These are phyloP conservation scores for Xylaria sp. DNA, from an alignment of 2,329 filamentous ascomycete species.

Conservation along the genomic window DNA sequence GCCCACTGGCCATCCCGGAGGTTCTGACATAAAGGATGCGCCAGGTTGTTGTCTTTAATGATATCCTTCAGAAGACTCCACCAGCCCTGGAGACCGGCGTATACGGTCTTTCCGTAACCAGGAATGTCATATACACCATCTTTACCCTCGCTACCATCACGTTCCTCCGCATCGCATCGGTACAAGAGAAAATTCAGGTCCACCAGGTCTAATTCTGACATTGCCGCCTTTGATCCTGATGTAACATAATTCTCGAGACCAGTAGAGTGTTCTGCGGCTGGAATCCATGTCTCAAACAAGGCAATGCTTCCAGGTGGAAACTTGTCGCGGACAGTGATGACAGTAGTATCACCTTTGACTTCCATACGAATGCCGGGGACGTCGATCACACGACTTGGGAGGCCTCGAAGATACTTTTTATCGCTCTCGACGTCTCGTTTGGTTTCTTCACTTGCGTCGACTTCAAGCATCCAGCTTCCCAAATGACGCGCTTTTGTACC, in stretches of 20 bases:
- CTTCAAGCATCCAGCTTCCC: slow-evolving; percentile 92
- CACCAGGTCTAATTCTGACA: slow-evolving; percentile 76
- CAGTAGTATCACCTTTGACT: slow-evolving; percentile 76
- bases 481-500: slow-evolving; percentile 88
- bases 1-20: slow-evolving; percentile 92
- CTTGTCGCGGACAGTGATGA: slow-evolving; percentile 81
- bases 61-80: slow-evolving; percentile 91
- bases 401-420: slow-evolving; percentile 76
- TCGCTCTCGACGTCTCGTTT: slow-evolving; percentile 74
- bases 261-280: slow-evolving; percentile 82
- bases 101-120: slow-evolving; percentile 84
- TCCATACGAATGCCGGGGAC: slow-evolving; percentile 80
- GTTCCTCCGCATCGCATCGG: slow-evolving; percentile 88
- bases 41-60: slow-evolving; percentile 88
- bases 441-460: slow-evolving; percentile 79
- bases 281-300: slow-evolving; percentile 96
- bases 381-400: slow-evolving; percentile 84
- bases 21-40: slow-evolving; percentile 92
- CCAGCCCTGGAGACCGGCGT: slow-evolving; percentile 98
- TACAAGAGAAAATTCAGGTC: slow-evolving; percentile 95
- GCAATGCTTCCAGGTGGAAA: slow-evolving; percentile 96
- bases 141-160: slow-evolving; percentile 78
- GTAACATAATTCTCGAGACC: slow-evolving; percentile 89
- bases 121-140: slow-evolving; percentile 94
- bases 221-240: slow-evolving; percentile 81